Conservation (phyloP, 2,329 filamentous ascomycete species). For the Aspergillus ochraceus region DNA sequence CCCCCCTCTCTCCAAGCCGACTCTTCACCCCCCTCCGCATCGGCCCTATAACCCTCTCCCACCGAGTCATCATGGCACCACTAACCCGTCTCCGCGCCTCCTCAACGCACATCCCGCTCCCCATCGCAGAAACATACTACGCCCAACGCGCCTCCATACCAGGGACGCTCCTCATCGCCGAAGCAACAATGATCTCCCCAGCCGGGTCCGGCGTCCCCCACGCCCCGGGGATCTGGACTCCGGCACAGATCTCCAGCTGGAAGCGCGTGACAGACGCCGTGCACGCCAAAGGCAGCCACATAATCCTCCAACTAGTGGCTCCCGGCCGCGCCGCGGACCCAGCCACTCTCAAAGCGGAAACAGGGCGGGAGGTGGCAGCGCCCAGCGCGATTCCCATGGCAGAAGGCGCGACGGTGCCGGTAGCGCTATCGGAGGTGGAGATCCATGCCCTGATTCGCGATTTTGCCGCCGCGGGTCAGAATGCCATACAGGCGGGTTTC, state of each 20-base stretch:
- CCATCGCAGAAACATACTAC: slow-evolving; percentile 41
- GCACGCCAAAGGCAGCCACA: slow-evolving; percentile 59
- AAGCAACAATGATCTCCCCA: slow-evolving; percentile 54
- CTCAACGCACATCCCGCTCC: slow-evolving; percentile 49
- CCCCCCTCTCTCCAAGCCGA: not conserved
- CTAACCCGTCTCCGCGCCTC: slow-evolving; percentile 54
- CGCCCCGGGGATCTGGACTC: slow-evolving; percentile 57
- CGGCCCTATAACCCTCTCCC: slow-evolving; percentile 37
- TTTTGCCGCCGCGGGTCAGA: slow-evolving; percentile 43
- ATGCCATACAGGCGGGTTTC: slow-evolving; percentile 55
- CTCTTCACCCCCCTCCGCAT: slow-evolving; percentile 37
- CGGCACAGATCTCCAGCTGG: slow-evolving; percentile 59
- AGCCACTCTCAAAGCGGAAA: slow-evolving; percentile 19
- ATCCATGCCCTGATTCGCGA: slow-evolving; percentile 41
- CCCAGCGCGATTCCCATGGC: slow-evolving; percentile 42
- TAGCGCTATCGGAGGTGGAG: slow-evolving; percentile 33
- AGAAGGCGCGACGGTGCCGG: slow-evolving; percentile 28
- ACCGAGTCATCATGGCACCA: slow-evolving; percentile 55
- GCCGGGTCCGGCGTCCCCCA: slow-evolving; percentile 50
- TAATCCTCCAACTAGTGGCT: slow-evolving; percentile 62
- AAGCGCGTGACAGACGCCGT: slow-evolving; percentile 60
- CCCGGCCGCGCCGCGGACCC: slow-evolving; percentile 56
- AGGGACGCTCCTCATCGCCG: slow-evolving; percentile 59
- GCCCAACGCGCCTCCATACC: slow-evolving; percentile 51
- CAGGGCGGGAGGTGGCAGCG: slow-evolving; percentile 3